Percentiles rank a stretch among this genome's conserved stretches.
phyloP scores from a whole-genome alignment of 768 basidiomycete genomes.

The Fibroporia radiculosa region DNA sequence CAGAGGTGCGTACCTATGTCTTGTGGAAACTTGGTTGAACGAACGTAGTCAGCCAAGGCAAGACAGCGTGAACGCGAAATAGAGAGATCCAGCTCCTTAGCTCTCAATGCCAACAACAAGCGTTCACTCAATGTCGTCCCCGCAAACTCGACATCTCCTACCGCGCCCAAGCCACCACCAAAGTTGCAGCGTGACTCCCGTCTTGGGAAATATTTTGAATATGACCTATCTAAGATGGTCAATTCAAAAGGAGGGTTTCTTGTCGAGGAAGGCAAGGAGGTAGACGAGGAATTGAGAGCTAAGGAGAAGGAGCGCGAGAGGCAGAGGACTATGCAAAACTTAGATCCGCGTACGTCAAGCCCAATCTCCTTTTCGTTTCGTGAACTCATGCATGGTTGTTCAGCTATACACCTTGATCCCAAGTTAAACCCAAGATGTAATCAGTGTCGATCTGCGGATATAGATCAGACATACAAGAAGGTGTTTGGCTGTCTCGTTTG shows the following conservation, averaged over 20 bases:
- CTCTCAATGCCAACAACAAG: conserved; percentile 64
- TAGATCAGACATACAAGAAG: conserved; percentile 75
- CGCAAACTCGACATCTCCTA: conserved; percentile 54
- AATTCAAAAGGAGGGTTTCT: conserved; percentile 96
- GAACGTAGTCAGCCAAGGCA: conserved; percentile 52
- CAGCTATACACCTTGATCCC: conserved; percentile 76
- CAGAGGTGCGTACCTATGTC: conserved; percentile 39
- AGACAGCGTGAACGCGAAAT: conserved; percentile 62
- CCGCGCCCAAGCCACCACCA: conserved; percentile 40
- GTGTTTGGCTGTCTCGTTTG: conserved; percentile 85
- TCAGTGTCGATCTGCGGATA: conserved; percentile 83
- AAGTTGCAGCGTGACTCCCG: conserved; percentile 67
- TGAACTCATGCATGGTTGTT: background rate
- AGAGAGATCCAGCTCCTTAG: conserved; percentile 38
- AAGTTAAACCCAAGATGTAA: conserved; percentile 73
- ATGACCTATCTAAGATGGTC: conserved; percentile 94
- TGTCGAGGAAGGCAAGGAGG: conserved; percentile 79
- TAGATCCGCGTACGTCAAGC: conserved; percentile 59
- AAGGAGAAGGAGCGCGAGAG: conserved; percentile 80
- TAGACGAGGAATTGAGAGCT: conserved; percentile 63
- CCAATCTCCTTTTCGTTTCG: background rate
- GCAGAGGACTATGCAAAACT: conserved; percentile 64
- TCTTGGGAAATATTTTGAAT: conserved; percentile 91
- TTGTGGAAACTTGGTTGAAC: conserved; percentile 2
- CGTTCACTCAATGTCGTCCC: conserved; percentile 55